Evolutionary conservation across 1,284 basidiomycete species (phyloP).

Genomic region (Ceraceosorus bombacis): DNA sequence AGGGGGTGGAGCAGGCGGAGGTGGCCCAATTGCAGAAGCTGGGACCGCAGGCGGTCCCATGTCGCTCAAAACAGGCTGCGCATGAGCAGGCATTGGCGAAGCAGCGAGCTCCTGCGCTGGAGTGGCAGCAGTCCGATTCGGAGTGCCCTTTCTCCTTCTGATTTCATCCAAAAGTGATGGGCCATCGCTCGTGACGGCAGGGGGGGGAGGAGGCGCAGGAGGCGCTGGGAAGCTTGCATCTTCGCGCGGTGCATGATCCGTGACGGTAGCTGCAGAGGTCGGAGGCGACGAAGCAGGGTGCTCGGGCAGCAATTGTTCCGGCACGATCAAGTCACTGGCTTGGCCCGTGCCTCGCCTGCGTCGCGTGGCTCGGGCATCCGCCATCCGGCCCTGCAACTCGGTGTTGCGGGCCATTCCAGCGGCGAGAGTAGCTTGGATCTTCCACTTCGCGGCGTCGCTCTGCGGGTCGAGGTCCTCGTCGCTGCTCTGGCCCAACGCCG

Average conservation of each 20-base stretch:
- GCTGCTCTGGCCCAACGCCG: slow-evolving; percentile 3
- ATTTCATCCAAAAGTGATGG: slow-evolving; percentile 34
- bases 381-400: slow-evolving; percentile 42
- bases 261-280: slow-evolving; percentile 31
- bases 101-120: slow-evolving; percentile 17
- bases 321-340: slow-evolving; percentile 26
- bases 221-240: slow-evolving; percentile 15
- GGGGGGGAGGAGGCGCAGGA: slow-evolving; percentile 20
- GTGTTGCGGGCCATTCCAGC: slow-evolving; percentile 44
- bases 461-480: slow-evolving; percentile 19
- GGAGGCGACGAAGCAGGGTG: slow-evolving; percentile 44
- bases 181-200: slow-evolving; percentile 1
- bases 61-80: not conserved
- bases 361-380: slow-evolving; percentile 29
- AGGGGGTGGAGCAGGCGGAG: slow-evolving; percentile 52
- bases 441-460: slow-evolving; percentile 41
- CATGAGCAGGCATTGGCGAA: slow-evolving; percentile 22
- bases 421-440: slow-evolving; percentile 42
- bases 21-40: slow-evolving; percentile 34
- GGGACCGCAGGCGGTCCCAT: slow-evolving; percentile 29
- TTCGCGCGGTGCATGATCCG: slow-evolving; percentile 9
- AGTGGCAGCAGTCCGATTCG: slow-evolving; percentile 7
- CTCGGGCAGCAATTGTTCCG: slow-evolving; percentile 31
- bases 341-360: not conserved
- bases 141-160: slow-evolving; percentile 14